phyloP scores from a whole-genome alignment of 139 green algal species.

The Trebouxia sp. region DNA sequence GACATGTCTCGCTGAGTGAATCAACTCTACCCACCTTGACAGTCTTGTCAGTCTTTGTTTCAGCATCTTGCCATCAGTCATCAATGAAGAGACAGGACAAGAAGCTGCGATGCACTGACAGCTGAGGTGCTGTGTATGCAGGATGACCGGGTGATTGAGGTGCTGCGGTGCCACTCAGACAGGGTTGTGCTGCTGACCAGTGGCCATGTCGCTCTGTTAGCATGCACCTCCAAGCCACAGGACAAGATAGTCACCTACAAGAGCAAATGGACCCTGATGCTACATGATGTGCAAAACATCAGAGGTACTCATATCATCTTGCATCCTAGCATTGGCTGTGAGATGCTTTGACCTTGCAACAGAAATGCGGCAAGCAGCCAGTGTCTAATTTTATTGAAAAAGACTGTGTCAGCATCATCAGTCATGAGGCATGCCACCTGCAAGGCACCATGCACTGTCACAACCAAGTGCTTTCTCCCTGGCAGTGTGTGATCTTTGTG shows the following conservation, averaged over 20 bases:
- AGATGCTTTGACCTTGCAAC: too few species aligned
- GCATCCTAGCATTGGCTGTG: background rate
- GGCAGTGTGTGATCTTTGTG: background rate
- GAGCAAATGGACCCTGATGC: slow-evolving; percentile 52
- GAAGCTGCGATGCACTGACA: background rate
- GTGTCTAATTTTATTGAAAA: background rate
- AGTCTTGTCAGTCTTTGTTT: too few species aligned
- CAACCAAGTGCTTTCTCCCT: too few species aligned
- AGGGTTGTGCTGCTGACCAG: slow-evolving; percentile 77
- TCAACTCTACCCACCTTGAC: too few species aligned
- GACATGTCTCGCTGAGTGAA: too few species aligned
- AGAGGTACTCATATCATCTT: slow-evolving; percentile 24
- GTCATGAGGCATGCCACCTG: background rate
- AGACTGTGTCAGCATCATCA: background rate
- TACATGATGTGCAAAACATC: slow-evolving; percentile 55
- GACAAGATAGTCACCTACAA: slow-evolving; percentile 47
- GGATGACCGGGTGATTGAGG: slow-evolving; percentile 62
- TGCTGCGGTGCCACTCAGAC: slow-evolving; percentile 58
- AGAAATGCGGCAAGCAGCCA: too few species aligned
- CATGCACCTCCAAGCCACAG: slow-evolving; percentile 28
- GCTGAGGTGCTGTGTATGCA: slow-evolving; percentile 1
- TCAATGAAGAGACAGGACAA: background rate
- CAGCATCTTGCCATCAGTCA: too few species aligned
- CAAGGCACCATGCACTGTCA: background rate
- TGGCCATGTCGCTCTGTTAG: slow-evolving; percentile 72